These are phyloP conservation scores for Hydrangea macrophylla DNA, from an alignment of 148 eudicot species.

Conservation along the genomic window DNA sequence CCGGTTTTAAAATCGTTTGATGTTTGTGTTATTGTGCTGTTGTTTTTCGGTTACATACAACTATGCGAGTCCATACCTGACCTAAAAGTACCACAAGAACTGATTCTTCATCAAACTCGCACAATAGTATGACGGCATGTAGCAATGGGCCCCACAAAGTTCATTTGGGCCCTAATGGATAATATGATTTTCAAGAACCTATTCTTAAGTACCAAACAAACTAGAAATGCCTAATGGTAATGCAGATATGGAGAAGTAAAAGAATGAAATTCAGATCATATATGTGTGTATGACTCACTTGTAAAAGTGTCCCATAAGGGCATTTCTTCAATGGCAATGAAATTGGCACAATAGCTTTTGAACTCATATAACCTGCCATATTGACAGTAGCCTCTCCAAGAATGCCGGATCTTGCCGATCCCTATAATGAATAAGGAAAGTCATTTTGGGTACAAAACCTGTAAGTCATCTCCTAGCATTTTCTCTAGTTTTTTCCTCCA, in stretches of 20 bases:
- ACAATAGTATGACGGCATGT: no score
- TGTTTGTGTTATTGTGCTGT: no score
- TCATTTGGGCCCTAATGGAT: no score
- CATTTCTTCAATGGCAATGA: constrained; percentile 60
- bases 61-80: no score
- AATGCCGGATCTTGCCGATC: constrained; percentile 65
- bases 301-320: constrained; percentile 51
- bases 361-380: constrained; percentile 38
- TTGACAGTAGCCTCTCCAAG: constrained; percentile 72
- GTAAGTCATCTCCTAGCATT: not conserved
- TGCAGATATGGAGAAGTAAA: not conserved
- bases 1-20: no score
- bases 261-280: not conserved
- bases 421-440: constrained; percentile 33
- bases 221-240: not conserved
- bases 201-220: no score
- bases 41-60: no score
- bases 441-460: not conserved
- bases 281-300: constrained; percentile 34
- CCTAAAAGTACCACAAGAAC: no score
- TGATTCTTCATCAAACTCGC: no score
- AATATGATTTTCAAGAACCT: no score
- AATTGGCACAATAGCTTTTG: constrained; percentile 41
- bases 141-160: no score
- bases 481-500: no score